Evolutionary conservation across 805 yeast genomes (phyloP).

Genomic region (Teunomyces barrocoloradensis): DNA sequence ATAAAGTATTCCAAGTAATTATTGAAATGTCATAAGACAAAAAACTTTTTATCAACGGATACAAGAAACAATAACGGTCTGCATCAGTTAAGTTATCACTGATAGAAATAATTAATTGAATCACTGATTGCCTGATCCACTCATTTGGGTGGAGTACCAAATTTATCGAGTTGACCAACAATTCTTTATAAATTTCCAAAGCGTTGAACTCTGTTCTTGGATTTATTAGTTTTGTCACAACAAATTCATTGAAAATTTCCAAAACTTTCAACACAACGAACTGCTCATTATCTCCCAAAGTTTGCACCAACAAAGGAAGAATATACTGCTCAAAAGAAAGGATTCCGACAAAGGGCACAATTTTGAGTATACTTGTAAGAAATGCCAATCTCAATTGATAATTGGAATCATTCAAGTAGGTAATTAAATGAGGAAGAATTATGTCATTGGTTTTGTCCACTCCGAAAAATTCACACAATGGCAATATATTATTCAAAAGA

Average conservation of each 20-base stretch:
- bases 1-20: slow-evolving; percentile 62
- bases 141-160: slow-evolving; percentile 82
- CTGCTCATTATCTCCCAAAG: slow-evolving; percentile 81
- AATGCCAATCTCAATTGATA: slow-evolving; percentile 66
- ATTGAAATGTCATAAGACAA: slow-evolving; percentile 74
- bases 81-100: slow-evolving; percentile 66
- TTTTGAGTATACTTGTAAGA: slow-evolving; percentile 65
- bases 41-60: slow-evolving; percentile 75
- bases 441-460: slow-evolving; percentile 86
- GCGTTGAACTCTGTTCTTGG: slow-evolving; percentile 38
- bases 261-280: slow-evolving; percentile 71
- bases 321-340: slow-evolving; percentile 84
- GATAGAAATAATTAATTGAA: slow-evolving; percentile 59
- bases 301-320: slow-evolving; percentile 79
- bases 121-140: slow-evolving; percentile 72
- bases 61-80: slow-evolving; percentile 77
- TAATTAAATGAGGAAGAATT: slow-evolving; percentile 83
- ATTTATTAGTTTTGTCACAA: slow-evolving; percentile 29
- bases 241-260: slow-evolving; percentile 34
- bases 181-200: slow-evolving; percentile 36
- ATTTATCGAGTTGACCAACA: slow-evolving; percentile 39
- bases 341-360: slow-evolving; percentile 80
- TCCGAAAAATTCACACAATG: slow-evolving; percentile 79
- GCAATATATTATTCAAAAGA: slow-evolving; percentile 66
- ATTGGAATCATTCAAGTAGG: slow-evolving; percentile 81